A percentile compares a stretch with the other conserved stretches of the same genome.
Evolutionary conservation across 495 filamentous ascomycete genomes (phyloP).

Genomic region (Extremus antarcticus): DNA sequence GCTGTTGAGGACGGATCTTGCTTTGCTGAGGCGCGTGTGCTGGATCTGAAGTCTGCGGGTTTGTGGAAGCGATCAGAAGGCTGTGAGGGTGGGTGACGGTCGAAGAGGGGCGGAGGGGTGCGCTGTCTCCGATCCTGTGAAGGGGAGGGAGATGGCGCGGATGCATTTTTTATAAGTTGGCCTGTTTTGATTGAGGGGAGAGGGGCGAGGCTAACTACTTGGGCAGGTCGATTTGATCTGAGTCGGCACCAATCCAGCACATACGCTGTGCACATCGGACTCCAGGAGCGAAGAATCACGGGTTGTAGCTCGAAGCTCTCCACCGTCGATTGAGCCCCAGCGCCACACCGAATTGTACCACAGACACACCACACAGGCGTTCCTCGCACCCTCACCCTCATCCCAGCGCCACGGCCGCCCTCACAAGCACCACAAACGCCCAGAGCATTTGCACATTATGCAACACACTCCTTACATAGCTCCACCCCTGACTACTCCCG

Average conservation of each 20-base stretch:
- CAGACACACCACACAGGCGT: no score
- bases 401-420: slow-evolving; percentile 7
- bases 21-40: neutral
- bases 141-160: slow-evolving; percentile 4
- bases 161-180: slow-evolving; percentile 19
- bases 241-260: neutral
- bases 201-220: neutral
- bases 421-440: slow-evolving; percentile 3
- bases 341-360: no score
- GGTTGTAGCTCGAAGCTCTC: no score
- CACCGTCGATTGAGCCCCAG: no score
- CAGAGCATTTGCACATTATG: slow-evolving; percentile 1
- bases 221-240: neutral
- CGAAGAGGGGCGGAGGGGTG: neutral
- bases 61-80: neutral
- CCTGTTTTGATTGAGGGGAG: neutral
- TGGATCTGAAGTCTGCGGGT: neutral
- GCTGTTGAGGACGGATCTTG: neutral
- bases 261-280: no score
- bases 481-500: slow-evolving; percentile 4
- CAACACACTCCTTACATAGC: slow-evolving; percentile 8
- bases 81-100: neutral
- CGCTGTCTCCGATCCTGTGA: slow-evolving; percentile 8
- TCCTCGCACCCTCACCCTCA: neutral
- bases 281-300: no score